These are phyloP conservation scores for Marchantia polymorpha DNA, from an alignment of 225 moss, liverwort and hornwort species.

Conservation along the genomic window DNA sequence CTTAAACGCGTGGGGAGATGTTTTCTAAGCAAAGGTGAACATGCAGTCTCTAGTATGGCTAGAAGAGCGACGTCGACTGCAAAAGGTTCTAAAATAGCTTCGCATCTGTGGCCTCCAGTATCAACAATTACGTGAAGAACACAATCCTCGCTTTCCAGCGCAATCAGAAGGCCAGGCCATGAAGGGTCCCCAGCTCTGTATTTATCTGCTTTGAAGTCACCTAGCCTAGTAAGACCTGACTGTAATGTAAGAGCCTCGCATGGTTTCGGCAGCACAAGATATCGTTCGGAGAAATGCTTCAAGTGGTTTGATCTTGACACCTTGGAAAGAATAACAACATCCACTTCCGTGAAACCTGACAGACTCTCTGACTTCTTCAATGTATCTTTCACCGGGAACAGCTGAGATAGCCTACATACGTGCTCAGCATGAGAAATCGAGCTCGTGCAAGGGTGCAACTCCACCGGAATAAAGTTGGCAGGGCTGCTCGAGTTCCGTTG, in stretches of 20 bases:
- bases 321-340: background rate
- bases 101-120: constrained; percentile 28
- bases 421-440: background rate
- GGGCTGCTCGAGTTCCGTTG: background rate
- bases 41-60: constrained; percentile 33
- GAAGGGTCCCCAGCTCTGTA: constrained; percentile 54
- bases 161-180: constrained; percentile 66
- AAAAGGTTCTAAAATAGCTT: constrained; percentile 69
- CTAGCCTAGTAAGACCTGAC: constrained; percentile 7
- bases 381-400: background rate
- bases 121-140: constrained; percentile 55
- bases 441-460: constrained; percentile 6
- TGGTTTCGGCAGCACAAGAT: constrained; percentile 14
- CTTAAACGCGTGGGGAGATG: background rate
- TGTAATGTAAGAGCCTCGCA: background rate
- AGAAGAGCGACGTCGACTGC: constrained; percentile 52
- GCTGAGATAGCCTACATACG: background rate
- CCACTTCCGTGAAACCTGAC: background rate
- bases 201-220: constrained; percentile 27
- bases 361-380: background rate
- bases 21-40: background rate
- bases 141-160: constrained; percentile 50
- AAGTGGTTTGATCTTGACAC: background rate
- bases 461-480: constrained; percentile 12
- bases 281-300: constrained; percentile 18